A percentile compares a stretch with the other conserved stretches of the same genome.
These are phyloP conservation scores for Stagonosporopsis vannaccii DNA, from an alignment of 2,329 filamentous ascomycete genomes.

Conservation along the genomic window DNA sequence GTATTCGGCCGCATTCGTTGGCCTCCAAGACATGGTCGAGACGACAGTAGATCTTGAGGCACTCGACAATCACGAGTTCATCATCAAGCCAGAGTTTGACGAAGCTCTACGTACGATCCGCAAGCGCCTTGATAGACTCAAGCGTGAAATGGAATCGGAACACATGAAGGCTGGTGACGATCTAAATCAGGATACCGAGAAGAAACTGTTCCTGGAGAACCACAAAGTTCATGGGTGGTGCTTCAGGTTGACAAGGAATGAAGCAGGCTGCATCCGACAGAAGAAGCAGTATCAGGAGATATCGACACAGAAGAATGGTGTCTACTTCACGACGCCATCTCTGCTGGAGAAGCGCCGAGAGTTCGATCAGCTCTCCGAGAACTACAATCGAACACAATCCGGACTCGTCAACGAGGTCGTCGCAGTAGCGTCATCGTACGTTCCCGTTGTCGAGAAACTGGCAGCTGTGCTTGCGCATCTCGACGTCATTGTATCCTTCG, in stretches of 20 bases:
- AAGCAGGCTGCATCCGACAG: slow-evolving; percentile 92
- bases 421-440: slow-evolving; percentile 90
- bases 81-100: slow-evolving; percentile 98
- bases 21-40: slow-evolving; percentile 97
- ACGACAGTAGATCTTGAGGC: slow-evolving; percentile 96
- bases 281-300: slow-evolving; percentile 91
- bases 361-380: slow-evolving; percentile 90
- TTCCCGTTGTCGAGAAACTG: slow-evolving; percentile 87
- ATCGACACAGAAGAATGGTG: slow-evolving; percentile 98
- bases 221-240: slow-evolving; percentile 97
- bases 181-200: slow-evolving; percentile 90
- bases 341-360: slow-evolving; percentile 84
- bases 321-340: slow-evolving; percentile 91
- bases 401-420: slow-evolving; percentile 94
- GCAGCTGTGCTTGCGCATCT: slow-evolving; percentile 89
- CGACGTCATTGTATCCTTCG: slow-evolving; percentile 93
- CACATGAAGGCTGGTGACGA: slow-evolving; percentile 79
- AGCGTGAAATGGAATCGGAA: slow-evolving; percentile 82
- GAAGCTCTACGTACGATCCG: slow-evolving; percentile 86
- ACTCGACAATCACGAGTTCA: slow-evolving; percentile 95
- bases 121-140: slow-evolving; percentile 86
- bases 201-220: slow-evolving; percentile 97
- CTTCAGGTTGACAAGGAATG: slow-evolving; percentile 87
- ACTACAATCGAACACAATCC: slow-evolving; percentile 93
- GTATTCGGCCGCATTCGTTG: slow-evolving; percentile 79